Evolutionary conservation across 306 rosid species (phyloP).

Genomic region (Rosa multiflora): DNA sequence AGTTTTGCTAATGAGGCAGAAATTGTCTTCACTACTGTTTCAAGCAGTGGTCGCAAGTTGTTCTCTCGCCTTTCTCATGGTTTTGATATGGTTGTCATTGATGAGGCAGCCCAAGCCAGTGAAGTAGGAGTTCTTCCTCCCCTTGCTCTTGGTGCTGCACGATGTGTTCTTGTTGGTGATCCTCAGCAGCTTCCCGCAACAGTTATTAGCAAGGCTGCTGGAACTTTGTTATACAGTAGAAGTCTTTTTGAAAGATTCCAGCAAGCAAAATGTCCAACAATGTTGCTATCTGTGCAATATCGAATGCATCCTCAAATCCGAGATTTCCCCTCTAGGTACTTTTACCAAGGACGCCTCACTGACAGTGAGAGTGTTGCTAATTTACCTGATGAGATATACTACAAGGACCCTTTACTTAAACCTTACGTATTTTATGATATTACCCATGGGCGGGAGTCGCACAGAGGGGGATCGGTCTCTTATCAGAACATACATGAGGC

Average conservation of each 20-base stretch:
- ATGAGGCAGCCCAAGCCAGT: conserved; percentile 99
- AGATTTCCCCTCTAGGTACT: conserved; percentile 93
- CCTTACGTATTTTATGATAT: conserved; percentile 90
- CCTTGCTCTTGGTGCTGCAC: conserved; percentile 93
- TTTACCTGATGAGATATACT: conserved; percentile 77
- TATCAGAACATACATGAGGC: conserved; percentile 92
- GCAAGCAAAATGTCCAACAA: conserved; percentile 93
- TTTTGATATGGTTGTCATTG: conserved; percentile 99
- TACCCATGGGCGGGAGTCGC: conserved; percentile 95
- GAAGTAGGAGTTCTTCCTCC: conserved; percentile 97
- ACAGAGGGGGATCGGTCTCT: conserved; percentile 94
- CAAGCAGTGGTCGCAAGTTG: conserved; percentile 97
- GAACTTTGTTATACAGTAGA: conserved; percentile 92
- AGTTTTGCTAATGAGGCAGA: conserved; percentile 99
- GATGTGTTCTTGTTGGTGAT: conserved; percentile 99
- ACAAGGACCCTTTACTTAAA: conserved; percentile 78
- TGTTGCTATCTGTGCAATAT: conserved; percentile 93
- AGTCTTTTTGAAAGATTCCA: conserved; percentile 98
- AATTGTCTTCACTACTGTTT: conserved; percentile 94
- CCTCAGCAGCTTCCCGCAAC: conserved; percentile 99
- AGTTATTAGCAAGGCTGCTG: conserved; percentile 99
- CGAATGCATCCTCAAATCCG: conserved; percentile 98
- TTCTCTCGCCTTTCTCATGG: conserved; percentile 98
- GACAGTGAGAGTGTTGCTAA: conserved; percentile 88
- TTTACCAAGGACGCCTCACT: conserved; percentile 90